Percentiles rank a stretch among this genome's conserved stretches.
Evolutionary conservation across 192 early-diverging fungal species (phyloP).

Genomic region (Rhizophagus sp.): DNA sequence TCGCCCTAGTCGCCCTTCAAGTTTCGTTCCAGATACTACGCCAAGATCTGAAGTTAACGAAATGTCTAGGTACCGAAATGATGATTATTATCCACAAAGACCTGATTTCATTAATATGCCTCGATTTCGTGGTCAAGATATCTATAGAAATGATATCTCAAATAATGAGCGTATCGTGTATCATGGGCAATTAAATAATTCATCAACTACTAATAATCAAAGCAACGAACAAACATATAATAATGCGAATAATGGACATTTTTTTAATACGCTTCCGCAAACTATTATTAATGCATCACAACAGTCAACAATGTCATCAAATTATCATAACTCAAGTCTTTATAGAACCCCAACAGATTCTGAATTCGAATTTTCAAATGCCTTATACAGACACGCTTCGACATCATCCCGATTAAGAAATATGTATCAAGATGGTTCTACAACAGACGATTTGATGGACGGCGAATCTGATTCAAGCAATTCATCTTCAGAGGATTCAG

Average conservation of each 20-base stretch:
- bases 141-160: background rate
- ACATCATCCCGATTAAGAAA: slow-evolving; percentile 7
- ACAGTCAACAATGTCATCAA: background rate
- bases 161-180: background rate
- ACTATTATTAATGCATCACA: background rate
- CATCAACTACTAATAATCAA: background rate
- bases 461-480: background rate
- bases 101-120: background rate
- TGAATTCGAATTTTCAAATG: slow-evolving; percentile 17
- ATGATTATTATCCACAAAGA: slow-evolving; percentile 8
- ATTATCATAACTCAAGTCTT: background rate
- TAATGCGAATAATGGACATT: background rate
- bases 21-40: background rate
- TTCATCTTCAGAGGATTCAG: slow-evolving; percentile 19
- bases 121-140: background rate
- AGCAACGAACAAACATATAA: background rate
- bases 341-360: background rate
- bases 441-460: slow-evolving; percentile 4
- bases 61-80: slow-evolving; percentile 12
- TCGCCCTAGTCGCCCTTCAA: background rate
- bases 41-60: background rate
- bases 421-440: slow-evolving; percentile 1
- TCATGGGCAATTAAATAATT: background rate
- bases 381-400: background rate
- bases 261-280: background rate